Evolutionary conservation across 2,329 filamentous ascomycete species (phyloP).

Genomic region (Trichoderma sp.): DNA sequence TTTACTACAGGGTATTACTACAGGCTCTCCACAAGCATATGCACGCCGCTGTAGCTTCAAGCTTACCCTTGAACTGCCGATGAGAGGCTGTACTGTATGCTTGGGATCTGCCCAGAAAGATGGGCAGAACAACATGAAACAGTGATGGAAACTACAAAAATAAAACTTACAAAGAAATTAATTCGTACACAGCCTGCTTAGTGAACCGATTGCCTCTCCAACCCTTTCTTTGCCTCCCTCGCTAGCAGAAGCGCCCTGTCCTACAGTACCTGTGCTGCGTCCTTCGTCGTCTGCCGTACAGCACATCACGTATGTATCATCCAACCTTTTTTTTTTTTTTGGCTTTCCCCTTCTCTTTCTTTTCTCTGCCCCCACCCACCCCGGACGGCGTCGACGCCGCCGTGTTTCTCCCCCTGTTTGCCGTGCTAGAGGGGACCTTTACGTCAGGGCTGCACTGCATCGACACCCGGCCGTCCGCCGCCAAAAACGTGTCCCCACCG

Average conservation of each 20-base stretch:
- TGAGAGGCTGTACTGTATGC: neutral
- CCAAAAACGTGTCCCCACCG: constrained; percentile 22
- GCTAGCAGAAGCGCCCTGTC: neutral
- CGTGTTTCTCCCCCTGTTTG: constrained; percentile 14
- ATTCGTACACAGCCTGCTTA: neutral
- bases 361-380: constrained; percentile 3
- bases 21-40: neutral
- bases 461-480: constrained; percentile 29
- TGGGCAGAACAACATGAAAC: neutral
- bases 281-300: neutral
- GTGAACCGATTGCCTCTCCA: neutral
- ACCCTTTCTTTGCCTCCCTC: neutral
- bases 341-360: neutral
- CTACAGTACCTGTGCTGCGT: neutral
- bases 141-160: neutral
- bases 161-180: neutral
- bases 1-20: neutral
- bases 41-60: neutral
- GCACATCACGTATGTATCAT: neutral
- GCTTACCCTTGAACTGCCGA: neutral
- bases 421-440: constrained; percentile 15
- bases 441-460: constrained; percentile 30
- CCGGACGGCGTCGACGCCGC: constrained; percentile 23
- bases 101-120: neutral
- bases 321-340: neutral